These are phyloP conservation scores for Draba incana DNA, from an alignment of 345 rosid genomes.

Conservation along the genomic window DNA sequence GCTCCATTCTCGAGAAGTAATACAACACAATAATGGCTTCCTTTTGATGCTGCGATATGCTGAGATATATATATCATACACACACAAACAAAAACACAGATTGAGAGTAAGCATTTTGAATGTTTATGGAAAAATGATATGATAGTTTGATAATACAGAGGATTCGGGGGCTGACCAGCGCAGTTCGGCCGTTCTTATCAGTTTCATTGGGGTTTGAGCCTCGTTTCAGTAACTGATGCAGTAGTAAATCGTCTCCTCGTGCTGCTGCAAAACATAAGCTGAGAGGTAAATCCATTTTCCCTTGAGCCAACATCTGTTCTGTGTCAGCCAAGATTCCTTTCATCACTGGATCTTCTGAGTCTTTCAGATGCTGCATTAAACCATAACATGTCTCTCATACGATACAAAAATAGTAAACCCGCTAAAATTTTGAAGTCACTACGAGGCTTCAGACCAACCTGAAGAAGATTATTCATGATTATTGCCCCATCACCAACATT, in stretches of 20 bases:
- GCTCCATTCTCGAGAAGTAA: constrained; percentile 77
- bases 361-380: constrained; percentile 72
- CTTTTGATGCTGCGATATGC: constrained; percentile 87
- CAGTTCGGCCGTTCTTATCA: constrained; percentile 68
- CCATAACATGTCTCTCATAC: neutral
- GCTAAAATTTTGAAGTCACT: neutral
- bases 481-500: constrained; percentile 88
- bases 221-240: constrained; percentile 71
- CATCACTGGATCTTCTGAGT: constrained; percentile 60
- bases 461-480: constrained; percentile 86
- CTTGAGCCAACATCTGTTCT: constrained; percentile 75
- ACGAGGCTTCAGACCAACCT: constrained; percentile 51
- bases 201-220: constrained; percentile 71
- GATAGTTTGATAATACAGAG: constrained; percentile 4
- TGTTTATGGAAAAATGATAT: neutral
- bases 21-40: constrained; percentile 60
- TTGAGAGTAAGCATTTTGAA: neutral
- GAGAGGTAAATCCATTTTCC: constrained; percentile 83
- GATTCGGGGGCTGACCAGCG: constrained; percentile 50
- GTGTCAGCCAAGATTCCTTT: constrained; percentile 60
- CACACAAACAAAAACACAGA: neutral
- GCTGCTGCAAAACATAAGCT: constrained; percentile 76
- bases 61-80: constrained; percentile 47
- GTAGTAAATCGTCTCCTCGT: constrained; percentile 77
- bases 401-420: neutral